phyloP scores from a whole-genome alignment of 495 filamentous ascomycete species.

The Lasiosphaeris hirsuta region DNA sequence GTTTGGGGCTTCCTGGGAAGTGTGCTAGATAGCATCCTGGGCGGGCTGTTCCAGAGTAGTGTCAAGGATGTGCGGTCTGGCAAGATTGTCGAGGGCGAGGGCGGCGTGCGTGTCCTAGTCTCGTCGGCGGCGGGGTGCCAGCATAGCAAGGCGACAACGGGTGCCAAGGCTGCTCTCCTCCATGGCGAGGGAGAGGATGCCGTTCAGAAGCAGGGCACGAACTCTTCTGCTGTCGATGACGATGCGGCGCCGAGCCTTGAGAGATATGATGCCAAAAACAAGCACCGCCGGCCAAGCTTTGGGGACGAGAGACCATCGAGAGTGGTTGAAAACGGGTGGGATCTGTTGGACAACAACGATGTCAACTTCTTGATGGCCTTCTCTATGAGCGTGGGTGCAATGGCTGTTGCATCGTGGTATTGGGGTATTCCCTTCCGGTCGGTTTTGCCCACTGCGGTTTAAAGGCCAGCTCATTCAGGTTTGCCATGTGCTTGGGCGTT shows the following conservation, averaged over 20 bases:
- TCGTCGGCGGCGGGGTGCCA: conserved; percentile 21
- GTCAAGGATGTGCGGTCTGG: conserved; percentile 79
- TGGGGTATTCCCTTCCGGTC: conserved; percentile 46
- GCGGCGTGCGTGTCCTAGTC: conserved; percentile 69
- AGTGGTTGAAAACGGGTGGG: conserved; percentile 66
- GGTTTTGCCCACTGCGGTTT: conserved; percentile 21
- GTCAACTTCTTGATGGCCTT: conserved; percentile 90
- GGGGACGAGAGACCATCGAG: conserved; percentile 62
- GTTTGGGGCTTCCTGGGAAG: conserved; percentile 73
- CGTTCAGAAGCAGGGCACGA: conserved; percentile 30
- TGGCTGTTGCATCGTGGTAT: conserved; percentile 57
- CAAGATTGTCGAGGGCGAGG: conserved; percentile 84
- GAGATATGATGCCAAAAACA: conserved; percentile 41
- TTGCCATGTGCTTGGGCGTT: not conserved
- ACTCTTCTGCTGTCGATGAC: conserved; percentile 21
- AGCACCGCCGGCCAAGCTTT: conserved; percentile 45
- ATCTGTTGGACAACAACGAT: conserved; percentile 87
- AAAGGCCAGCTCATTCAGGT: not conserved
- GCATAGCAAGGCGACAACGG: conserved; percentile 27
- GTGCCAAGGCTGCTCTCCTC: conserved; percentile 36
- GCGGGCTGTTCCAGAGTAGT: conserved; percentile 79
- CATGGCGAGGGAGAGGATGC: conserved; percentile 33
- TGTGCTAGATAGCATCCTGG: conserved; percentile 80
- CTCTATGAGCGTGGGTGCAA: conserved; percentile 73
- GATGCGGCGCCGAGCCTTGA: conserved; percentile 22